Base-by-base conservation (phyloP, 148 eudicot genomes). In the Persicaria tinctoria region DNA sequence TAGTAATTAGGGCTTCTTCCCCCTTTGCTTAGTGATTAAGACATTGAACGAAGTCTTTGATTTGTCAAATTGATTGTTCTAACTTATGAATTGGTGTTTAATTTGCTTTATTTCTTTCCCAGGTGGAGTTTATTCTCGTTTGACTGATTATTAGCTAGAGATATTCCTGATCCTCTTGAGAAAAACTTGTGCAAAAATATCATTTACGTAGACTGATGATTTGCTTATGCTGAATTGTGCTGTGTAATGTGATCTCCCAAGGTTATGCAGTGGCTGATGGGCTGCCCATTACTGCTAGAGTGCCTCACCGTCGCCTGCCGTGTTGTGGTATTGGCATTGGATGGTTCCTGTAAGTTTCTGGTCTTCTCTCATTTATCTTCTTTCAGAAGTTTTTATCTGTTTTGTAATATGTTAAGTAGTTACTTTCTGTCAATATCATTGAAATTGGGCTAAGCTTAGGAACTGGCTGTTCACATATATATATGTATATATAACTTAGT, bases 291-390 rank as follows among this genome's bases (percentile, higher is more conserved):
- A 32, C 41, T 32, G 2, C 3, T 32, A 64, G 69, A 64, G 69
- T 38, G 46, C n/a, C 10, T 5, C 69, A 47, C 7, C n/a, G 27
- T 5, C 69, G 69, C n/a, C 69, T 64, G 32, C 46, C 46, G 4
- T 64, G 69, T 6, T 64, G 69, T 64, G 69, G 69, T 12, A 64
- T 64, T 64, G 69, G 69, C 69, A 46, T 64, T 38, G 69, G 69
- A 11, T 64, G 69, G 73, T 46, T 20, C 73, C 73, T 70, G 73
- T 70, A 70, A 70, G 73, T 70, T 70, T 70, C 0, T n/a, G 3
- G 8, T 2, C 41, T 38, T 68, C 6, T 59, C 5, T 11, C 14
- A 3, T 3, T 20, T 18, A 17, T 4, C 18, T 57, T 41, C 41
- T 32, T 32, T 32, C 41, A 32, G 41, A 32, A 32, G 41, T 32